Conservation (phyloP, 805 yeast genomes). For the Saccharomycopsis fibuligera region DNA sequence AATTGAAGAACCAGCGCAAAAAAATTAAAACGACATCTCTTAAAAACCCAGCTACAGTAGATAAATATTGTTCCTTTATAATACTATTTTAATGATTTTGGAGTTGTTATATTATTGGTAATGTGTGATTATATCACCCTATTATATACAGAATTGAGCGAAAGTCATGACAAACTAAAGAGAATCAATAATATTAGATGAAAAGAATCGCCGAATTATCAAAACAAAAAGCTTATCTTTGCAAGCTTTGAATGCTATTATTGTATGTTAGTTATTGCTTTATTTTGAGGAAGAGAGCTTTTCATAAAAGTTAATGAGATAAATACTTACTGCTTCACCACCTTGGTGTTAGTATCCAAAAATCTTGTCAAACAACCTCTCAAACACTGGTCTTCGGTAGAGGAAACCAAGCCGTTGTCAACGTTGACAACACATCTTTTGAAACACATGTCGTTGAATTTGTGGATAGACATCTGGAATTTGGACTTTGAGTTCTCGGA, state of each 20-base stretch:
- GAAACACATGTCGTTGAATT: constrained; percentile 86
- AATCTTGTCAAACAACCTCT: constrained; percentile 78
- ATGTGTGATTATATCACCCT: too few species aligned
- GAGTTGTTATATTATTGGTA: too few species aligned
- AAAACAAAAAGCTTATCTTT: too few species aligned
- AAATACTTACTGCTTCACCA: constrained; percentile 44
- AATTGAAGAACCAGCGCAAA: too few species aligned
- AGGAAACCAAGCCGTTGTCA: constrained; percentile 34
- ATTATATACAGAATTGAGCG: too few species aligned
- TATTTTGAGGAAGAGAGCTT: not conserved
- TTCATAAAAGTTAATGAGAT: not conserved
- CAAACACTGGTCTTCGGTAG: constrained; percentile 65
- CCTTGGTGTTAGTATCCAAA: constrained; percentile 79
- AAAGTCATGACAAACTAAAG: too few species aligned
- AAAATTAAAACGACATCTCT: too few species aligned
- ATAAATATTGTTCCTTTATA: too few species aligned
- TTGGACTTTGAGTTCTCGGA: constrained; percentile 81
- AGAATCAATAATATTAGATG: too few species aligned
- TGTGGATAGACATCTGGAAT: constrained; percentile 80
- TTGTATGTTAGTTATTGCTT: not conserved
- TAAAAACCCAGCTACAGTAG: too few species aligned
- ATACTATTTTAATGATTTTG: too few species aligned
- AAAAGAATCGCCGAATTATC: too few species aligned
- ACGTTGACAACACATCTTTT: constrained; percentile 63
- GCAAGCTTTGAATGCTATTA: constrained; percentile 9